phyloP scores from a whole-genome alignment of 257 asterid genomes.

The Solanum infundibuliforme region DNA sequence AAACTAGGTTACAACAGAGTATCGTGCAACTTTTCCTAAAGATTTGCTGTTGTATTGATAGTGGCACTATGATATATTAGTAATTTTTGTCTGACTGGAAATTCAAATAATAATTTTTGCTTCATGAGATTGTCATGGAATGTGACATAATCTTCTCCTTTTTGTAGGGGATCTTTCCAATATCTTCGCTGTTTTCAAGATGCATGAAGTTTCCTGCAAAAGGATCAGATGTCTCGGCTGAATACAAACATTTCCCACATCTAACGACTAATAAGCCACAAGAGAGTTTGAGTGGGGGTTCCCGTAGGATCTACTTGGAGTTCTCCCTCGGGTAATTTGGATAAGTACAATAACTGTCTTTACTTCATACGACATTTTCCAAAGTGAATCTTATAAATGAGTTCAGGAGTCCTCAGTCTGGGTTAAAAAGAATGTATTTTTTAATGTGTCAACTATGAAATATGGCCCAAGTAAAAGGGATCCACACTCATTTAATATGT shows the following conservation, averaged over 20 bases:
- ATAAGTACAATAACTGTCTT: not conserved
- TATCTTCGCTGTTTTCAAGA: slow-evolving; percentile 55
- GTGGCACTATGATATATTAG: not conserved
- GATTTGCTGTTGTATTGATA: not conserved
- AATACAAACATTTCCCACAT: slow-evolving; percentile 43
- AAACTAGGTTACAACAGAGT: not conserved
- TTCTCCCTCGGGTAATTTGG: slow-evolving; percentile 67
- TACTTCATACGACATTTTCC: not conserved
- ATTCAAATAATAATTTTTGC: not conserved
- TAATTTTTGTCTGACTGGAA: not conserved
- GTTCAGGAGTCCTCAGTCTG: not conserved
- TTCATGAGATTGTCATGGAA: not conserved
- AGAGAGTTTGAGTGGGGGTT: slow-evolving; percentile 27
- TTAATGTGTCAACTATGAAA: not conserved
- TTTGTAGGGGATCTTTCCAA: slow-evolving; percentile 82
- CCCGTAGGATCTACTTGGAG: slow-evolving; percentile 65
- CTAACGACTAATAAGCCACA: slow-evolving; percentile 28
- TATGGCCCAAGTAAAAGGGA: not conserved
- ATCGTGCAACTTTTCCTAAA: not conserved
- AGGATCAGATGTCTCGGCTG: slow-evolving; percentile 37
- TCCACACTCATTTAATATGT: not conserved
- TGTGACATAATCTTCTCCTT: not conserved
- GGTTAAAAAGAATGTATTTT: not conserved
- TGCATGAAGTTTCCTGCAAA: slow-evolving; percentile 65
- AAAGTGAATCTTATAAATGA: not conserved